Conservation (phyloP, 192 early-diverging fungal genomes). For the Chytriomyces sp. region DNA sequence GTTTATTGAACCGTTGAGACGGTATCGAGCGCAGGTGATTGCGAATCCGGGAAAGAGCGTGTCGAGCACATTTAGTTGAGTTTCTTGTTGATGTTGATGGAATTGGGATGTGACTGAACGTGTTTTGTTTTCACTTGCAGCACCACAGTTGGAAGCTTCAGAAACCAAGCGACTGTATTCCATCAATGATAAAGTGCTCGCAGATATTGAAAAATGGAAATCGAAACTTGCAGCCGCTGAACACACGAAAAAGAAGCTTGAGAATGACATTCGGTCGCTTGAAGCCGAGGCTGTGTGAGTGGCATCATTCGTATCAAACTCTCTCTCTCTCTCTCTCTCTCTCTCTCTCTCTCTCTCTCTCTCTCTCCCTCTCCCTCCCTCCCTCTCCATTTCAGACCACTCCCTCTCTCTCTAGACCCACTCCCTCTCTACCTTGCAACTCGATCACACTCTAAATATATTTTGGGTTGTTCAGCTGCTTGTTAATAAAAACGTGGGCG, state of each 20-base stretch:
- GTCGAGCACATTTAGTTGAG: slow-evolving; percentile 1
- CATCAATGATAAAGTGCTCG: slow-evolving; percentile 62
- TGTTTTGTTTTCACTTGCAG: too few species aligned
- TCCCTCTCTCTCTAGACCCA: too few species aligned
- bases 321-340: too few species aligned
- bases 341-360: too few species aligned
- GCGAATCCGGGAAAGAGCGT: slow-evolving; percentile 23
- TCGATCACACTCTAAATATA: too few species aligned
- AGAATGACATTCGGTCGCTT: slow-evolving; percentile 19
- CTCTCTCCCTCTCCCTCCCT: too few species aligned
- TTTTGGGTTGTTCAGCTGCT: too few species aligned
- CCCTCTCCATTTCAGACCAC: too few species aligned
- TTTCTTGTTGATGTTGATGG: background rate
- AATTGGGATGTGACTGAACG: background rate
- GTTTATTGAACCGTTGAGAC: slow-evolving; percentile 66
- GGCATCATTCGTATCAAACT: too few species aligned
- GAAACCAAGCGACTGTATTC: slow-evolving; percentile 70
- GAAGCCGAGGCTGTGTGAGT: too few species aligned
- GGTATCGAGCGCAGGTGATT: slow-evolving; percentile 57
- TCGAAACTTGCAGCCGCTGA: slow-evolving; percentile 30
- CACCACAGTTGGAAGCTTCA: slow-evolving; percentile 66
- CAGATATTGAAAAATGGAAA: slow-evolving; percentile 56
- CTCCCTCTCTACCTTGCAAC: too few species aligned
- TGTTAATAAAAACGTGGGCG: too few species aligned
- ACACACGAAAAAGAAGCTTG: slow-evolving; percentile 12